phyloP scores from a whole-genome alignment of 2,329 filamentous ascomycete species.

The Fusarium sp. region DNA sequence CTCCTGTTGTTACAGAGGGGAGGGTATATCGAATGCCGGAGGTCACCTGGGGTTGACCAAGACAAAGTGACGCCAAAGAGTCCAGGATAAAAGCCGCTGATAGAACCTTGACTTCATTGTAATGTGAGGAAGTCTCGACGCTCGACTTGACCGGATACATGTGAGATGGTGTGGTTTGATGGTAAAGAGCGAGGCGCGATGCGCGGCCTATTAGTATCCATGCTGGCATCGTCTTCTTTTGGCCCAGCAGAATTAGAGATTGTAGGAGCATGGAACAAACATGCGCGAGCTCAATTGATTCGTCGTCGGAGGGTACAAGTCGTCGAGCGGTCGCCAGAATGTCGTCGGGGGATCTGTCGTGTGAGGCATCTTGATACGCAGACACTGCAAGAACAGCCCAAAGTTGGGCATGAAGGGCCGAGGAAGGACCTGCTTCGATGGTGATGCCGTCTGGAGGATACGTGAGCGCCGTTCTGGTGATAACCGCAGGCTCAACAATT shows the following conservation, averaged over 20 bases:
- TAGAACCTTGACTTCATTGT: constrained; percentile 42
- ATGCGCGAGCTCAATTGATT: constrained; percentile 57
- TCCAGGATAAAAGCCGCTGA: constrained; percentile 74
- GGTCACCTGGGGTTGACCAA: constrained; percentile 53
- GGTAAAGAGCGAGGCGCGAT: constrained; percentile 58
- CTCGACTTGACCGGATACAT: constrained; percentile 39
- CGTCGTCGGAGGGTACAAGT: constrained; percentile 63
- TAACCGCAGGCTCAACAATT: constrained; percentile 74
- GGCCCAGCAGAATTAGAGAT: constrained; percentile 71
- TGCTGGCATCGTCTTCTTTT: constrained; percentile 66
- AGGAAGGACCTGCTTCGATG: constrained; percentile 50
- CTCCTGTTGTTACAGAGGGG: constrained; percentile 28
- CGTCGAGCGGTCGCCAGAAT: constrained; percentile 64
- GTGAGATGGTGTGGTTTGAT: constrained; percentile 29
- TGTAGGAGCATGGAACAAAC: constrained; percentile 63
- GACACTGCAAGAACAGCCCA: constrained; percentile 71
- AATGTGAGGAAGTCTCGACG: constrained; percentile 19
- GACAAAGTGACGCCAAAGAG: constrained; percentile 64
- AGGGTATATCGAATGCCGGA: constrained; percentile 35
- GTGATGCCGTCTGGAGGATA: constrained; percentile 55
- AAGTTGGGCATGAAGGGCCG: constrained; percentile 63
- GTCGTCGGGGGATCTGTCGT: constrained; percentile 41
- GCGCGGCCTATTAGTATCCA: constrained; percentile 75
- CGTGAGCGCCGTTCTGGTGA: constrained; percentile 61
- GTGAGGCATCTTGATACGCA: constrained; percentile 62